Evolutionary conservation across 2,329 filamentous ascomycete species (phyloP).

Genomic region (Trichoderma breve): DNA sequence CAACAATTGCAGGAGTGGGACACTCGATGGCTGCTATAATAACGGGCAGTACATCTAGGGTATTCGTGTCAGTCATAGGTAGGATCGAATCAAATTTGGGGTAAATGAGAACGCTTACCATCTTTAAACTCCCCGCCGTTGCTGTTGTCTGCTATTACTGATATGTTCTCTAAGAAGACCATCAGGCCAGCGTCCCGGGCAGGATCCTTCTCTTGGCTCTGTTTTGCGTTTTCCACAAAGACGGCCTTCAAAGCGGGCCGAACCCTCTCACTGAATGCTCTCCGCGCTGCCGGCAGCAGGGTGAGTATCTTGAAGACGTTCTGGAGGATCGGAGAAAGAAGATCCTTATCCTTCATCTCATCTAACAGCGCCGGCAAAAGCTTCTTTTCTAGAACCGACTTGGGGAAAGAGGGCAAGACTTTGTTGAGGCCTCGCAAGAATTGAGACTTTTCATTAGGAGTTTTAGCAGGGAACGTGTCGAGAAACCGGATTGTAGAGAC

Average conservation of each 20-base stretch:
- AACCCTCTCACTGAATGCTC: conserved; percentile 80
- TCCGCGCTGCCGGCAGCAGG: conserved; percentile 71
- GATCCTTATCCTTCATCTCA: conserved; percentile 87
- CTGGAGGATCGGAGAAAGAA: conserved; percentile 80
- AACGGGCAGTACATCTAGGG: conserved; percentile 78
- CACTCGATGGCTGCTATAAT: conserved; percentile 82
- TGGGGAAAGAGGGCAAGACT: conserved; percentile 88
- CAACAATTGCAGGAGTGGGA: conserved; percentile 82
- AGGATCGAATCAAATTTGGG: not conserved
- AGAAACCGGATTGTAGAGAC: conserved; percentile 96
- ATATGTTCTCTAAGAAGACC: conserved; percentile 83
- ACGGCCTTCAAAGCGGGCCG: conserved; percentile 82
- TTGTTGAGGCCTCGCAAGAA: conserved; percentile 87
- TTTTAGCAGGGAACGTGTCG: conserved; percentile 88
- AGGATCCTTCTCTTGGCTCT: conserved; percentile 69
- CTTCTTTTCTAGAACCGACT: conserved; percentile 92
- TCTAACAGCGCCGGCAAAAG: conserved; percentile 84
- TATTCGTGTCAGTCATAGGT: not conserved
- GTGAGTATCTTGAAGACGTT: conserved; percentile 90
- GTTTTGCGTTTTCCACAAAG: conserved; percentile 64
- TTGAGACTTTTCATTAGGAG: conserved; percentile 81
- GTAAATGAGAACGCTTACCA: conserved; percentile 49
- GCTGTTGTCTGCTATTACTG: conserved; percentile 73
- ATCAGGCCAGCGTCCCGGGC: conserved; percentile 86
- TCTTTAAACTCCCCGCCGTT: conserved; percentile 94